Evolutionary conservation across 1,284 basidiomycete genomes (phyloP), one percentile per base, ranked within the genome.

Genomic region (Boletus semigastroideus): DNA sequence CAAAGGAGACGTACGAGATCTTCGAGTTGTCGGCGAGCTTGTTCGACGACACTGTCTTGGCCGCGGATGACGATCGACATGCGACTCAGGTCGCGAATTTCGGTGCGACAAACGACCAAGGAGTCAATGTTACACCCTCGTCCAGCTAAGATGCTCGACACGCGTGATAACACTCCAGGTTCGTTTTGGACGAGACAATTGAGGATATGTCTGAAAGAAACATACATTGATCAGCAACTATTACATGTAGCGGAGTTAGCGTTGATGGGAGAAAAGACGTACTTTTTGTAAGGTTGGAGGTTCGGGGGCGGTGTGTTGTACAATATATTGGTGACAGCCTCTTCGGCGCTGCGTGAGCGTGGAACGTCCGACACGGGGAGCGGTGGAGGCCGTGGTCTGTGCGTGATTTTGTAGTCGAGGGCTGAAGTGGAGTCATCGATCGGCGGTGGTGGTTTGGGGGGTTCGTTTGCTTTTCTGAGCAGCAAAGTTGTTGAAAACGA

Each of bases 81-180:
- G 47, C 97, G 84, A 75, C 91, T 94, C 40, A 99, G 79, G 75
- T 99, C 97, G 52, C 92, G 86, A 61, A 99, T 94, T 74, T 99
- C 97, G 41, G 97, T 99, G 53, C 92, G 86, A 74, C 97, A 99
- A 22, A 99, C 97, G 60, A 99, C 97, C 55, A 99, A 81, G 17
- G 95, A 98, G 75, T 99, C 97, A 65, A 96, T 98, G 79, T 99
- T 99, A 80, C 99, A 98, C 1, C 97, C 97, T 59, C 97, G 80
- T 38, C 93, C 97, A 20, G 97, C 97, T 28, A 99, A 82, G 61
- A 96, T 98, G 58, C 97, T 97, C 6, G 96, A 96, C 2, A 99
- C 95, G 60, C 97, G 89, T 20, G 96, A 98, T 19, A 99, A 81
- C 17, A 99, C 97, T 70, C 97, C 22, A 22, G 5, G 22, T 22